A percentile compares a stretch with the other conserved stretches of the same genome.
These are phyloP conservation scores for Kodamaea jinghongensis DNA, from an alignment of 805 yeast species.

Conservation along the genomic window DNA sequence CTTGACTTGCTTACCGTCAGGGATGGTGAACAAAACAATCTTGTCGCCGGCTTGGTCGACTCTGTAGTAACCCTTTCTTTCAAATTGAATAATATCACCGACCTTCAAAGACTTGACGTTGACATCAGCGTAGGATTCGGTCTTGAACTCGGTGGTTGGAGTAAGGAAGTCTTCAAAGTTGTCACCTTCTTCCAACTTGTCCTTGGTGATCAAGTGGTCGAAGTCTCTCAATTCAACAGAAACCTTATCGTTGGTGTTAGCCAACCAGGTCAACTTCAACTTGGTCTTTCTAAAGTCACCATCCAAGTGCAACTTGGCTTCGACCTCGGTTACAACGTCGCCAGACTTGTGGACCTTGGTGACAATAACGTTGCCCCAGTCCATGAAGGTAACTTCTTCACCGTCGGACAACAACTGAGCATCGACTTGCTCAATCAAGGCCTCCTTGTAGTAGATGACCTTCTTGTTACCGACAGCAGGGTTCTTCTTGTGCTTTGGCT, in stretches of 20 bases:
- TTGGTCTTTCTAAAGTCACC: constrained; percentile 33
- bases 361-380: constrained; percentile 31
- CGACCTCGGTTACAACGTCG: constrained; percentile 23
- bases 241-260: constrained; percentile 27
- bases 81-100: constrained; percentile 28
- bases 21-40: constrained; percentile 28
- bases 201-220: constrained; percentile 34
- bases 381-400: constrained; percentile 32
- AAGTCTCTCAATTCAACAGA: constrained; percentile 27
- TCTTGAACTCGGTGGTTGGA: constrained; percentile 25
- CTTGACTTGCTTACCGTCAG: constrained; percentile 28
- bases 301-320: constrained; percentile 30
- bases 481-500: constrained; percentile 32
- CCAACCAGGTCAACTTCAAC: constrained; percentile 32
- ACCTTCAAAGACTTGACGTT: constrained; percentile 24
- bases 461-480: constrained; percentile 26
- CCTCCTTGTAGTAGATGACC: constrained; percentile 20
- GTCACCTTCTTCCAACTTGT: constrained; percentile 31
- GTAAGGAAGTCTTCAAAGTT: constrained; percentile 31
- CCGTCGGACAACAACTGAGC: constrained; percentile 24
- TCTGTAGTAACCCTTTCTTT: constrained; percentile 31
- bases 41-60: constrained; percentile 23
- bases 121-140: constrained; percentile 24
- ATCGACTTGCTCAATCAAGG: constrained; percentile 27
- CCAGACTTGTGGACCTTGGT: constrained; percentile 24